Conservation (phyloP, 139 green algal genomes). For the Parachlorella kessleri region DNA sequence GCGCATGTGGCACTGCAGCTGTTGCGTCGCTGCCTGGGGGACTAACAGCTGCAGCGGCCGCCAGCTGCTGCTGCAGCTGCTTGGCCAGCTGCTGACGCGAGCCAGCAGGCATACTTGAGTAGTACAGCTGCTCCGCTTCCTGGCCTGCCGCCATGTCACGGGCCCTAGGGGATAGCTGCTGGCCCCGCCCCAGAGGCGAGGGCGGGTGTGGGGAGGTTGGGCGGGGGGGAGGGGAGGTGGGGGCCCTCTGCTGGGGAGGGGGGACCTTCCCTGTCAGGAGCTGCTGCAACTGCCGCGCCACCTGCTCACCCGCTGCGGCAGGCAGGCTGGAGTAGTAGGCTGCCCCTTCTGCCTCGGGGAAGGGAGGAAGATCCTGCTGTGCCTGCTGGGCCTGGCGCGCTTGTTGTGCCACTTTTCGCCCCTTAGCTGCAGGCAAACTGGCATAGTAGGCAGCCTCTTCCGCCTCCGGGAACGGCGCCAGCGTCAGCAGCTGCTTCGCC, state of each 20-base stretch:
- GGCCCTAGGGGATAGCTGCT: too few relatives aligned
- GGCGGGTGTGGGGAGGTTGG: neutral
- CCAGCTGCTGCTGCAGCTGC: constrained; percentile 21
- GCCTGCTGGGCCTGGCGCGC: neutral
- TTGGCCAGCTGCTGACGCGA: neutral
- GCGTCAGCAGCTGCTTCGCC: too few relatives aligned
- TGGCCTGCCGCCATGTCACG: too few relatives aligned
- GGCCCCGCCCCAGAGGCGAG: too few relatives aligned
- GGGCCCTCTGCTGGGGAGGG: neutral
- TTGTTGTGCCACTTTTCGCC: constrained; percentile 5
- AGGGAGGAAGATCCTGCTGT: too few relatives aligned
- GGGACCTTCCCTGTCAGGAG: neutral
- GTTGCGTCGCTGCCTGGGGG: neutral
- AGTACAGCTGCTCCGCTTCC: constrained; percentile 2
- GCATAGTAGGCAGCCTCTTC: constrained; percentile 2
- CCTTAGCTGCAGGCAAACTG: constrained; percentile 9
- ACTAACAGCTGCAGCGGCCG: neutral
- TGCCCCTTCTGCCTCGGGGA: neutral
- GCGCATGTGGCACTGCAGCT: neutral
- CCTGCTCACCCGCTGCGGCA: neutral
- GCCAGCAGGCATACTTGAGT: constrained; percentile 4
- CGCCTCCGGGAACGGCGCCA: too few relatives aligned
- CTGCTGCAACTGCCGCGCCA: constrained; percentile 1
- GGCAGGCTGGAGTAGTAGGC: constrained; percentile 16
- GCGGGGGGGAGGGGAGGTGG: neutral